Base-by-base conservation (phyloP, 176 grass and related monocot species). In the Aegilops umbellulata region DNA sequence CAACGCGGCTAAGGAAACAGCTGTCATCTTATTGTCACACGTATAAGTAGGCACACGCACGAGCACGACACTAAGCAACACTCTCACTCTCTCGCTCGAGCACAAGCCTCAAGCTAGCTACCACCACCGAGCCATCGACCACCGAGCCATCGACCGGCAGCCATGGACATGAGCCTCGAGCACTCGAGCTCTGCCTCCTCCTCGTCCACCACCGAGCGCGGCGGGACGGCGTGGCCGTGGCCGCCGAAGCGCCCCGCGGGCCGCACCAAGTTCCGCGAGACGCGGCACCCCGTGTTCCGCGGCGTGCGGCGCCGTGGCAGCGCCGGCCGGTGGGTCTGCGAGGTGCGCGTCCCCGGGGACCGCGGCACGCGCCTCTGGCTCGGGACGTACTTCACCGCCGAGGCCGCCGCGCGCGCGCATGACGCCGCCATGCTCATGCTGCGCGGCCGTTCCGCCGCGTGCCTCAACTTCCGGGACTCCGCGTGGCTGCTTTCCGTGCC, bases 351-450 rank as follows among this genome's bases (percentile, higher is more conserved):
- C 20, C 87, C 87, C 0, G 58, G 79, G 7, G 29, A 64, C 12
- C 87, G 87, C 46, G 89, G 89, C 60, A 49, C 41, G 42, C 78
- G 94, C 7, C 91, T 97, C 34, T 97, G 92, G 95, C 90, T 97
- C 14, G 95, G 95, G 7, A 94, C 95, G 44, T 94, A 87, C 88
- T 12, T 65, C 22, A 83, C 90, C 82, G 92, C 90, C 20, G 95
- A 97, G 74, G 49, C 81, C 1, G 95, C 95, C 1, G 95, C 95
- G 32, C 83, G 92, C 47, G 95, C 95, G 2, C 92, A 97, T 85
- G 95, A 97, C 77, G 90, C 91, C 10, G 95, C 88, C 1, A 80
- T 84, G 36, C 83, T 97, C 78, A 89, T 85, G 10, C 82, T 94
- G 10, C 31, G 86, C 5, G 84, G 90, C 27, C 26, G 79, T 36